A percentile compares a stretch with the other conserved stretches of the same genome.
phyloP scores from a whole-genome alignment of 1,284 basidiomycete species.

The Sporisorium iseilematis-ciliati region DNA sequence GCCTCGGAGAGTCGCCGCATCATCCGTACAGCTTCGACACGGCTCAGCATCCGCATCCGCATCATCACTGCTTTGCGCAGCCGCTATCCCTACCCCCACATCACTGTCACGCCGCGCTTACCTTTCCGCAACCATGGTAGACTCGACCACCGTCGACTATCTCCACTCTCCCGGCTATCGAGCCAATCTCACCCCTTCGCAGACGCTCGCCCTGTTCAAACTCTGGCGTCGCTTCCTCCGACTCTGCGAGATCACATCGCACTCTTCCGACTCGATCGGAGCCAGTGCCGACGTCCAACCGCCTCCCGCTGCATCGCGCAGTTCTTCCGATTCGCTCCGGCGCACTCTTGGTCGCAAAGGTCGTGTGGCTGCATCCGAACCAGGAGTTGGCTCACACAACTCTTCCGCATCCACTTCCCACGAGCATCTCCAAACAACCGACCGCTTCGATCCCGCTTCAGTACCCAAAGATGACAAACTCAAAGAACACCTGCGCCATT shows the following conservation, averaged over 20 bases:
- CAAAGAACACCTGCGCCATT: slow-evolving; percentile 60
- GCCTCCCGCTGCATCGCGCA: slow-evolving; percentile 26
- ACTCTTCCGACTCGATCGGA: slow-evolving; percentile 45
- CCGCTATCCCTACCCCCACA: background rate
- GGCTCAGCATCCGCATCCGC: background rate
- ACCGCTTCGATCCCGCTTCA: slow-evolving; percentile 12
- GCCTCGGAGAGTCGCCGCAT: no score
- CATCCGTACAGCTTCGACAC: no score
- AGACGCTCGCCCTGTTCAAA: slow-evolving; percentile 59
- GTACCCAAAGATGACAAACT: slow-evolving; percentile 58
- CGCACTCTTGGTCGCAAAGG: slow-evolving; percentile 20
- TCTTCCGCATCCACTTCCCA: slow-evolving; percentile 35
- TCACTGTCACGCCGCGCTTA: background rate
- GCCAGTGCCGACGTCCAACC: slow-evolving; percentile 17
- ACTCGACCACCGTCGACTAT: slow-evolving; percentile 39
- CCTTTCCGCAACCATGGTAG: slow-evolving; percentile 21
- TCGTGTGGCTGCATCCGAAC: slow-evolving; percentile 32
- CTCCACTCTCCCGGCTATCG: slow-evolving; percentile 52
- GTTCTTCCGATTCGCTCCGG: slow-evolving; percentile 25
- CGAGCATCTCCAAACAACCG: slow-evolving; percentile 11
- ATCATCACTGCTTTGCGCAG: background rate
- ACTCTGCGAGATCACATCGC: slow-evolving; percentile 52
- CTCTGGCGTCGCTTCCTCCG: slow-evolving; percentile 65
- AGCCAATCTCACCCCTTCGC: slow-evolving; percentile 54
- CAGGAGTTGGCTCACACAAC: slow-evolving; percentile 15